Percentiles rank a stretch among this genome's conserved stretches.
Conservation (phyloP, 495 filamentous ascomycete genomes). For the Penicillium simplicissimum region DNA sequence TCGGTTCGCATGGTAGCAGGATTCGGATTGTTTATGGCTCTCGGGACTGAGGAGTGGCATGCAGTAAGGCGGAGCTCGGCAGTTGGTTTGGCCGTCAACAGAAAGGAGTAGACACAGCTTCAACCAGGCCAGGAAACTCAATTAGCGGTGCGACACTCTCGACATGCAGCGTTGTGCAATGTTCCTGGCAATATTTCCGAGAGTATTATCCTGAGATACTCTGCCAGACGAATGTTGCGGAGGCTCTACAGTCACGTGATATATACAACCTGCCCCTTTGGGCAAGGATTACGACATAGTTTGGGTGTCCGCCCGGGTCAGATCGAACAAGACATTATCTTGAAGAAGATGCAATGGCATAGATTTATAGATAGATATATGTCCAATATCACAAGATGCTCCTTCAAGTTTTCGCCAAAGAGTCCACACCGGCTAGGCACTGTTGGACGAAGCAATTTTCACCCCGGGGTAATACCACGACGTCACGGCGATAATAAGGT, state of each 20-base stretch:
- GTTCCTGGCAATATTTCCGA: too few relatives aligned
- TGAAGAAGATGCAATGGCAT: not conserved
- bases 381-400: not conserved
- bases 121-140: not conserved
- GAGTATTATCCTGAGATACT: not conserved
- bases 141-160: too few relatives aligned
- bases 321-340: not conserved
- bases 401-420: not conserved
- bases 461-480: conserved; percentile 53
- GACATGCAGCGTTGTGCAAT: not conserved
- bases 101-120: not conserved
- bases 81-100: not conserved
- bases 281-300: not conserved
- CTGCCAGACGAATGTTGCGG: not conserved
- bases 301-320: not conserved
- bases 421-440: conserved; percentile 2
- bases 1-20: conserved; percentile 14
- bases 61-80: conserved; percentile 12
- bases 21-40: conserved; percentile 17
- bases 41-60: conserved; percentile 7
- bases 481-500: conserved; percentile 55
- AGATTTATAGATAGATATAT: not conserved
- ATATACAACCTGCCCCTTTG: conserved; percentile 13
- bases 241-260: conserved; percentile 12
- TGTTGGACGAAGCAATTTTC: conserved; percentile 28